Base-by-base conservation (phyloP, 1,284 basidiomycete species). In the Rhodotorula sp. region DNA sequence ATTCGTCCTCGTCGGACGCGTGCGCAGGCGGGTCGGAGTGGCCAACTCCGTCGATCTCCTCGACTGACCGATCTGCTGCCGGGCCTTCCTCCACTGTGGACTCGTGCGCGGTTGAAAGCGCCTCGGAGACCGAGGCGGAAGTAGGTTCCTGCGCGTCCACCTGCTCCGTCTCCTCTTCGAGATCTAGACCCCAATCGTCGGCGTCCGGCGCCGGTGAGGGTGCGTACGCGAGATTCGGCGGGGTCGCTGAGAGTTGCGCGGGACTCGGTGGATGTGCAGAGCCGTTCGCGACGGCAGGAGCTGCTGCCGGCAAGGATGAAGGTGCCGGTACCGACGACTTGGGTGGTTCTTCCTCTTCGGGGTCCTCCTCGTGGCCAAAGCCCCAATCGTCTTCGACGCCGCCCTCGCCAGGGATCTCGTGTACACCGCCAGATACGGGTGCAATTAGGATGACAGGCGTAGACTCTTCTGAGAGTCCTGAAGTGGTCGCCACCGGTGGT, bases 351-450 rank as follows among this genome's bases (percentile, higher is more conserved):
- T 46, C 23, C 23, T n/a, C 23, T 47, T 34, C 47, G 16, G 16
- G 31, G 21, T n/a, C 26, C 14, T 21, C 60, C 46, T 48, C 48
- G 31, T 16, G 54, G 54, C 21, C 54, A 10, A 64, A 64, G 43
- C 63, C 63, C 63, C 63, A 64, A 14, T 57, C 51, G 58, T 64
- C 63, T 2, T 48, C 65, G 23, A 39, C 62, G 12, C 31, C 61
- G 7, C 20, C 47, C 26, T 48, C 58, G 39, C 34, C 31, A 39
- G 5, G 57, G 18, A 12, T 14, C 26, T 59, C 62, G 39, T 51
- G 39, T 43, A 43, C 39, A 8, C 39, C 49, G 49, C 49, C 49
- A 23, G 49, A 18, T 15, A 51, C 49, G 49, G 20, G 20, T 18
- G 49, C 49, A 18, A 5, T 4, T 23, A 18, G 23, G 14, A 23